Conservation (phyloP, 176 grass and related monocot species). For the Phyllostachys edulis region DNA sequence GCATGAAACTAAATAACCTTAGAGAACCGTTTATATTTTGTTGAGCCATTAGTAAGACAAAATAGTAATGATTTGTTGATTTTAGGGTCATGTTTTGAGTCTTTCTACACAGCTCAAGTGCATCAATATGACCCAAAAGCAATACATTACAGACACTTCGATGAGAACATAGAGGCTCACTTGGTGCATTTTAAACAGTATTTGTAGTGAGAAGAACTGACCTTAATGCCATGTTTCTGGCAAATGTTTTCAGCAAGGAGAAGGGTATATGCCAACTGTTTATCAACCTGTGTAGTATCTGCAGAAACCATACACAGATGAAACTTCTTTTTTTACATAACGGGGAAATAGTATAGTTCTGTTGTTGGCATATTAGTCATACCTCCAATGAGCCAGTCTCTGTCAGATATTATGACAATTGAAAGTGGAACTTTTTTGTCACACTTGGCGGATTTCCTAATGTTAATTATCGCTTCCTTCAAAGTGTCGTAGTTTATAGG, state of each 20-base stretch:
- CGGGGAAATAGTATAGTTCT: not conserved
- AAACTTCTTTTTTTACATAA: constrained; percentile 28
- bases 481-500: constrained; percentile 86
- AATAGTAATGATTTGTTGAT: constrained; percentile 18
- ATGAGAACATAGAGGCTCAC: constrained; percentile 11
- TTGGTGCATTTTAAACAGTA: constrained; percentile 29
- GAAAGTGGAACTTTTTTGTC: constrained; percentile 61
- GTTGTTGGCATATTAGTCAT: constrained; percentile 1
- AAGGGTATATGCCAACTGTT: constrained; percentile 90
- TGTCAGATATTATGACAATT: constrained; percentile 84
- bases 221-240: constrained; percentile 75
- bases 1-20: constrained; percentile 24
- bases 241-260: constrained; percentile 97
- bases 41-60: constrained; percentile 1
- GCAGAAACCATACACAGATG: constrained; percentile 32
- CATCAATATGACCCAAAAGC: constrained; percentile 7
- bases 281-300: constrained; percentile 89
- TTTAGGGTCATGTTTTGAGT: not conserved
- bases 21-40: not conserved
- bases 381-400: constrained; percentile 86
- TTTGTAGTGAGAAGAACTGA: constrained; percentile 36
- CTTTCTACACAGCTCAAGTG: not conserved
- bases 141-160: constrained; percentile 10
- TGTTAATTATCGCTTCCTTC: constrained; percentile 74
- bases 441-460: constrained; percentile 49